Evolutionary conservation across 306 rosid genomes (phyloP).

Genomic region (Dryas alaskensis): DNA sequence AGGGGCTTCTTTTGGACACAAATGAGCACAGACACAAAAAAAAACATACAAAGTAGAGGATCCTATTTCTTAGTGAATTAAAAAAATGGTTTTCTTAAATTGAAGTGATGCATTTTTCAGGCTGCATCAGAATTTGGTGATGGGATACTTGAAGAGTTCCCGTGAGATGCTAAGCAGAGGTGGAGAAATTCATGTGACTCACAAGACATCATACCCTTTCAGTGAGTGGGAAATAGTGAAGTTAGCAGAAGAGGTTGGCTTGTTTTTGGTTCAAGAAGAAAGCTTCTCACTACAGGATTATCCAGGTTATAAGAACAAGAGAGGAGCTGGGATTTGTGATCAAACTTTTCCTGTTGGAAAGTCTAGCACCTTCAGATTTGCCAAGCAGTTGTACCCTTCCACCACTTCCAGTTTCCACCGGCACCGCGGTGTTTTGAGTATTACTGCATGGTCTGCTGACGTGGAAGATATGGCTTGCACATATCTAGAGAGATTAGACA

Average conservation of each 20-base stretch:
- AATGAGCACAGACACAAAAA: no score
- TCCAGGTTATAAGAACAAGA: slow-evolving; percentile 25
- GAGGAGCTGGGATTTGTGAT: slow-evolving; percentile 15
- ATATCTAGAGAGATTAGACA: not conserved
- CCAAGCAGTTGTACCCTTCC: not conserved
- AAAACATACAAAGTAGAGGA: no score
- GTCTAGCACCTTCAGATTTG: slow-evolving; percentile 20
- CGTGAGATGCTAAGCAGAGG: not conserved
- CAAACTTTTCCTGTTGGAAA: slow-evolving; percentile 19
- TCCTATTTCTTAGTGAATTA: no score
- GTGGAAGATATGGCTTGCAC: not conserved
- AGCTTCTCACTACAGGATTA: not conserved
- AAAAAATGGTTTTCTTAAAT: no score
- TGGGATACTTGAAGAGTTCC: slow-evolving; percentile 30
- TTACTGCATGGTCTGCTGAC: not conserved
- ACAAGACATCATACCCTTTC: slow-evolving; percentile 35
- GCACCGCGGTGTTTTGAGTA: not conserved
- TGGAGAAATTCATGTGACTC: slow-evolving; percentile 35
- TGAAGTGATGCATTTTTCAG: slow-evolving; percentile 13
- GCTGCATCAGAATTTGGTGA: slow-evolving; percentile 27
- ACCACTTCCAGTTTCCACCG: not conserved
- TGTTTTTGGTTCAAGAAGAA: not conserved
- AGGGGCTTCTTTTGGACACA: no score
- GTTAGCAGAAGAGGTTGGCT: not conserved
- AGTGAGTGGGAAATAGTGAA: slow-evolving; percentile 28